Base-by-base conservation (phyloP, 23 red algal genomes). In the Gracilaria gracilis region DNA sequence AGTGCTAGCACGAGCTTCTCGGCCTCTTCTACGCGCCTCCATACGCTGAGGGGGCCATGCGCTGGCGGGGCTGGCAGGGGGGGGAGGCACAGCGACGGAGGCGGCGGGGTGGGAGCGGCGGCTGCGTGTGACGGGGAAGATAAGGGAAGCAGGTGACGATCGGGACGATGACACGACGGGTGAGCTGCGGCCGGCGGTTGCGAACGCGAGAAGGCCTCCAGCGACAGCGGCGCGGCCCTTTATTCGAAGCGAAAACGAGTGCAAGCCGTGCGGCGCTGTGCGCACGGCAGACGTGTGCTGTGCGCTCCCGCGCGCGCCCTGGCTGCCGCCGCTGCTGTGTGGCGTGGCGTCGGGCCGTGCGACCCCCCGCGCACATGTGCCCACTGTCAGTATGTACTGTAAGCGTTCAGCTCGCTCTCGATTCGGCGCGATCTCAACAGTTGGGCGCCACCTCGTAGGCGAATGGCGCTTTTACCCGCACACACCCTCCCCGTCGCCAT, bases 11-110 rank as follows among this genome's bases (percentile, higher is more conserved):
- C 79, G 79, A 82, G 79, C 79, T 65, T 82, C 79, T 62, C 79
- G 79, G 53, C 79, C 79, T 82, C 79, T 82, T 82, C 79, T 65
- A 82, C 79, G 79, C 58, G 79, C 58, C 79, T 82, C 79, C 79
- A 82, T 82, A 82, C 79, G 79, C 79, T 82, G 58, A 27, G 58
- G 28, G 58, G 79, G 79, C 79, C 79, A 82, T 82, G 58, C 79
- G 79, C 79, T 37, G 79, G 54, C 53, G 54, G 36, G 33, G 53
- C 58, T 62, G 37, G 49, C 49, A 37, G 79, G 79, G 79, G 23
- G 42, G 4, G 16, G 17, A 29, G 32, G 69, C 4, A 75, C 61
- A 33, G 61, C 19, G 69, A 75, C 3, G 29, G 69, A 44, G 34
- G 24, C 36, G 42, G 72, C 0, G 9, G 21, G 42, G 9, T 33